Conservation (phyloP, 2,329 filamentous ascomycete species). For the Diaporthe sp. region DNA sequence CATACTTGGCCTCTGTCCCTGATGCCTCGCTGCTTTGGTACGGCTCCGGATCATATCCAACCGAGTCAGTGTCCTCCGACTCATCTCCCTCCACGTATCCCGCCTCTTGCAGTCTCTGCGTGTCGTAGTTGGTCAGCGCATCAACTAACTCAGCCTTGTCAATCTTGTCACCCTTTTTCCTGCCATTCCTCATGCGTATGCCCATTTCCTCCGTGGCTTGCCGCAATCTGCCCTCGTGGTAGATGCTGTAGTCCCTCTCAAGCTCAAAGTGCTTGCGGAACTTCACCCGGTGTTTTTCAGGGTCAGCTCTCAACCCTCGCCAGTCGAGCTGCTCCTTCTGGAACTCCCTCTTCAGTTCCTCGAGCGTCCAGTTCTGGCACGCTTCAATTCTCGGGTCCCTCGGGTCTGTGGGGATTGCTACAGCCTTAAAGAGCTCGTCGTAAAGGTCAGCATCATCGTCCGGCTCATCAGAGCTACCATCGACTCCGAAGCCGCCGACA, state of each 20-base stretch:
- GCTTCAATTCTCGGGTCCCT: neutral
- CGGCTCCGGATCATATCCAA: neutral
- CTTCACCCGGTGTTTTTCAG: neutral
- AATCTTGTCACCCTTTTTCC: neutral
- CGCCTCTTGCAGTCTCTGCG: neutral
- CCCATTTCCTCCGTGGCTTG: neutral
- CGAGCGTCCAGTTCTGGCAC: neutral
- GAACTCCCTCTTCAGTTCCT: neutral
- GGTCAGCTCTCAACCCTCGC: neutral
- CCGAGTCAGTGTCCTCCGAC: neutral
- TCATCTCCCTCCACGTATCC: neutral
- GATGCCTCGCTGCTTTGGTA: slow-evolving; percentile 9
- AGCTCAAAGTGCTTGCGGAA: slow-evolving; percentile 23
- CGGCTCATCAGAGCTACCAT: neutral
- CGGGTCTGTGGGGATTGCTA: slow-evolving; percentile 16
- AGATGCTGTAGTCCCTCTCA: slow-evolving; percentile 16
- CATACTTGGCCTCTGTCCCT: neutral
- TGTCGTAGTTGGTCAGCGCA: neutral
- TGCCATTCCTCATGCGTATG: neutral
- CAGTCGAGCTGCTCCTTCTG: slow-evolving; percentile 4
- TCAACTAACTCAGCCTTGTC: neutral
- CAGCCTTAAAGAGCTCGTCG: neutral
- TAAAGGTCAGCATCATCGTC: neutral
- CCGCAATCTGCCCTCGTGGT: neutral
- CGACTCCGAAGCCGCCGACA: neutral